A percentile compares a stretch with the other conserved stretches of the same genome.
phyloP scores from a whole-genome alignment of 371 early-diverging fungal genomes.

The Mucor lusitanicus region DNA sequence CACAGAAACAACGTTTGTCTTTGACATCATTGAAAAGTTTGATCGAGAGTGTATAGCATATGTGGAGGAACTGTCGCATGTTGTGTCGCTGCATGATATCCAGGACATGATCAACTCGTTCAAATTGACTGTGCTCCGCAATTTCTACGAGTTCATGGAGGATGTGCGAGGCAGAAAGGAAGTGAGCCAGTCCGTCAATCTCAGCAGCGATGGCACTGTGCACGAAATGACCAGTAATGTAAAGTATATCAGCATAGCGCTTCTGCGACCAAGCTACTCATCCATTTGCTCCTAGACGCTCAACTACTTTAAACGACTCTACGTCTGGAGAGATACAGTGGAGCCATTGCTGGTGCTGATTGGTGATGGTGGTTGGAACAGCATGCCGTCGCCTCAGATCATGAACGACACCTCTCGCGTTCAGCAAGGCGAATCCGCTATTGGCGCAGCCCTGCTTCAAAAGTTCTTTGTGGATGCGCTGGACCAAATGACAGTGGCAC shows the following conservation, averaged over 20 bases:
- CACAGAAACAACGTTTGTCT: constrained; percentile 75
- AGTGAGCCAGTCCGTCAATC: constrained; percentile 39
- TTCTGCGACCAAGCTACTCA: neutral
- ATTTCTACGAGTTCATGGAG: constrained; percentile 74
- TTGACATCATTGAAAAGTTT: constrained; percentile 75
- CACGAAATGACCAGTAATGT: constrained; percentile 84
- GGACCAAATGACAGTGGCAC: constrained; percentile 59
- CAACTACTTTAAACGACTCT: constrained; percentile 63
- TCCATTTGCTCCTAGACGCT: constrained; percentile 49
- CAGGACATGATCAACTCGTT: constrained; percentile 58
- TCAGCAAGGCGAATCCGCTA: constrained; percentile 22
- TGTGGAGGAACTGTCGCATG: constrained; percentile 21
- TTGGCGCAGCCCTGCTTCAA: constrained; percentile 32
- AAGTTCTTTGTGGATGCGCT: constrained; percentile 55
- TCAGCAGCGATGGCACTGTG: constrained; percentile 84
- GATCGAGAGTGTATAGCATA: constrained; percentile 32
- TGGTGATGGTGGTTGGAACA: constrained; percentile 69
- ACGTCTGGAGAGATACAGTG: constrained; percentile 58
- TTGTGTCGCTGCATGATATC: constrained; percentile 41
- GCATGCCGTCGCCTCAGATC: constrained; percentile 16
- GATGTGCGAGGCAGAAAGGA: constrained; percentile 58
- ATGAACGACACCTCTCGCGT: constrained; percentile 8
- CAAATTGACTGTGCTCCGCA: constrained; percentile 60
- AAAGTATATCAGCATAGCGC: constrained; percentile 17
- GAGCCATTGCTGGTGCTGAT: constrained; percentile 60